Evolutionary conservation across 345 rosid species (phyloP).

Genomic region (Citrus maxima): DNA sequence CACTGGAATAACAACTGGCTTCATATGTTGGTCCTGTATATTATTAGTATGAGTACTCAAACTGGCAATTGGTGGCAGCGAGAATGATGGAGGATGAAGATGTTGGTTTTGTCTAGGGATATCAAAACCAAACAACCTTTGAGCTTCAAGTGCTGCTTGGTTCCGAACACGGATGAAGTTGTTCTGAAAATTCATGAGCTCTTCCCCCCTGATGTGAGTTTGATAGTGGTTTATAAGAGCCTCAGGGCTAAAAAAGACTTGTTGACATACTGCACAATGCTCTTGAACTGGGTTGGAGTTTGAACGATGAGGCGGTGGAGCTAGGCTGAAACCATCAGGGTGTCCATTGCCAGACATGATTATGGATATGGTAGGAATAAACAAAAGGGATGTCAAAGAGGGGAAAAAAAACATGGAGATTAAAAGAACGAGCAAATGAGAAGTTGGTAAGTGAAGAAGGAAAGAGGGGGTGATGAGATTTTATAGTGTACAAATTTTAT

Average conservation of each 20-base stretch:
- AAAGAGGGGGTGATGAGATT: neutral
- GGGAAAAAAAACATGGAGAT: too few relatives aligned
- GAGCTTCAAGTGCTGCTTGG: neutral
- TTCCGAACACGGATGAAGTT: neutral
- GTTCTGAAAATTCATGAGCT: neutral
- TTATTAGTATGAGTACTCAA: neutral
- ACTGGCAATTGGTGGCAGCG: too few relatives aligned
- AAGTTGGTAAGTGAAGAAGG: neutral
- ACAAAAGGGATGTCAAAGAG: neutral
- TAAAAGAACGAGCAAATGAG: neutral
- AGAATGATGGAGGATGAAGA: too few relatives aligned
- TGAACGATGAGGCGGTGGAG: neutral
- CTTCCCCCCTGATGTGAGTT: neutral
- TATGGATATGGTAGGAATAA: neutral
- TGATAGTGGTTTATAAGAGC: neutral
- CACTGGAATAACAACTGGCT: neutral
- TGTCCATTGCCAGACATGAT: neutral
- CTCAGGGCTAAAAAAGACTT: neutral
- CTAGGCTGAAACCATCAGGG: neutral
- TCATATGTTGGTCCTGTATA: neutral
- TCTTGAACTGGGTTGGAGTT: too few relatives aligned
- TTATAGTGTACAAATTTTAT: neutral
- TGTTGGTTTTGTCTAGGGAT: neutral
- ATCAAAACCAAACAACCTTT: neutral
- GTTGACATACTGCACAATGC: neutral